Base-by-base conservation (phyloP, 2,329 filamentous ascomycete species). In the Pseudocercospora fijiensis region DNA sequence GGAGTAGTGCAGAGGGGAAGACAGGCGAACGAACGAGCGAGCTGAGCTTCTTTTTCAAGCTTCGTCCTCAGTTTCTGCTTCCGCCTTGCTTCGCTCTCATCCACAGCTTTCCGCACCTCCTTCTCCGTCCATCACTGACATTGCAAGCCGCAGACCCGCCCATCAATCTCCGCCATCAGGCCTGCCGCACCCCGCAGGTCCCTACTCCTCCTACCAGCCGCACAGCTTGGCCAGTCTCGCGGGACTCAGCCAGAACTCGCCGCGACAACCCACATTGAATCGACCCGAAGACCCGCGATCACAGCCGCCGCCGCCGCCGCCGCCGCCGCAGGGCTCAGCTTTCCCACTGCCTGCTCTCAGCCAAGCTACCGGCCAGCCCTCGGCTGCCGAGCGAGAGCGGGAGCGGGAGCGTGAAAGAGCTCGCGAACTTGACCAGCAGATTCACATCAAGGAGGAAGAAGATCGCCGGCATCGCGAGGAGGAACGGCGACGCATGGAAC, bases 401-500 rank as follows among this genome's bases (percentile, higher is more conserved):
- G 59, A 65, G 56, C 52, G 62, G 81, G 59, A 65, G 56, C 52
- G 62, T 13, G 79, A 84, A 65, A 74, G 83, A 70, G 79, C 81
- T 65, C 77, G 80, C 53, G 82, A 85, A 69, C 80, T 84, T 62
- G 84, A 87, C 69, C 81, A 84, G 27, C 81, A 84, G 27, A 78
- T 75, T 66, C 82, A 74, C 81, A 84, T 76, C 81, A 86, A 76
- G 82, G 80, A 83, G 70, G 82, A 88, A 74, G 85, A 88, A 70
- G 85, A 87, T 65, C 83, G 85, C 65, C 79, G 84, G 63, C 84
- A 87, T 68, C 81, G 84, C 53, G 84, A 87, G 64, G 75, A 87
- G 71, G 88, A 90, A 69, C 84, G 88, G 74, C 88, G 91, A 71
- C 83, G 85, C 63, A 80, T 85, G 69, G 87, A 91, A 68, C 89